Evolutionary conservation across 768 basidiomycete species (phyloP), one percentile per base, ranked within the genome.

Genomic region (Inosperma sp.): DNA sequence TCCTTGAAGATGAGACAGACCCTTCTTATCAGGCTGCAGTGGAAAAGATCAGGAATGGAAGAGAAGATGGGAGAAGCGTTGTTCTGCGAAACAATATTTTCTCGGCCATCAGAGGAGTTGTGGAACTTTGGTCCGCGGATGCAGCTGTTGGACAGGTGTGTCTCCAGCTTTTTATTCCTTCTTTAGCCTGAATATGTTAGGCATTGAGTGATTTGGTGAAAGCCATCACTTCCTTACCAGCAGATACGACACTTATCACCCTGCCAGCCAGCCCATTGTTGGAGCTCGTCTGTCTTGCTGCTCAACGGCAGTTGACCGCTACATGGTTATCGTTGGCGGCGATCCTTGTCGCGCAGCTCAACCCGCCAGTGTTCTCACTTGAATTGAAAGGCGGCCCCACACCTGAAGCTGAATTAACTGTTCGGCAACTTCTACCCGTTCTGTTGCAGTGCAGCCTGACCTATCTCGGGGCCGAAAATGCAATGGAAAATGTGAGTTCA

Each of bases 271-370:
- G 81, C 5, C 93, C 93, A 1, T 71, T 97, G 4, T 72, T 93
- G n/a, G 84, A 83, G 58, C 68, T 90, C 29, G 81, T 91, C 21
- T 90, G 88, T 52, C 61, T 81, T 21, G 88, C 89, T 0, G 75
- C 81, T 2, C 81, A 84, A 57, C 73, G 83, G 22, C 83, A 85
- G 57, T 69, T 89, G 13, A 91, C 84, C 2, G 87, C 83, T 1
- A 78, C 88, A 1, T 97, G 93, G 94, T 75, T 96, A 3, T 80
- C 85, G 9, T 73, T 96, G 1, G 86, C 89, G 2, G 79, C 81
- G 14, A 90, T 91, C 56, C 75, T 96, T 21, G 76, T 88, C 52
- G 79, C 83, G 13, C 90, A 95, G 55, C 76, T 97, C 36, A 84
- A 92, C 53, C 88, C 92, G 2, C 86, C 89, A 0, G 67, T 73